Evolutionary conservation across 768 basidiomycete genomes (phyloP).

Genomic region (Suillus cothurnatus): DNA sequence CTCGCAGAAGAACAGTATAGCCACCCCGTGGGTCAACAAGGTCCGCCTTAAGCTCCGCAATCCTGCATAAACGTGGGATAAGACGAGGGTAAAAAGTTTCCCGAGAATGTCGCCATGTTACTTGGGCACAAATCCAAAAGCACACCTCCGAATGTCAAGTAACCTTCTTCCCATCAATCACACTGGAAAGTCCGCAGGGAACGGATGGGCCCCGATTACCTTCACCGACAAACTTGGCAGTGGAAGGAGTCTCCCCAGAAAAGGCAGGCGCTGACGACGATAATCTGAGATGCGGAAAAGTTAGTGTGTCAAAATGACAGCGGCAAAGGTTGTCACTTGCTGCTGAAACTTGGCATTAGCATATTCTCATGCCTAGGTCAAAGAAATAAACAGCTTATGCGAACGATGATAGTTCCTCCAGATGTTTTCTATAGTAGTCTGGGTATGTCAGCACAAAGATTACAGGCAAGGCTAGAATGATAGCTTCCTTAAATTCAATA

Average conservation of each 20-base stretch:
- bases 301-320: not conserved
- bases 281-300: not conserved
- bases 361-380: not conserved
- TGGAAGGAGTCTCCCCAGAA: not conserved
- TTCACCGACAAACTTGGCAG: not conserved
- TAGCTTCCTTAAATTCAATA: not conserved
- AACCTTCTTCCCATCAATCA: not conserved
- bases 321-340: not conserved
- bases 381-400: not conserved
- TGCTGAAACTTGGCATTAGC: not conserved
- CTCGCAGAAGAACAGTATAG: not conserved
- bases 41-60: not conserved
- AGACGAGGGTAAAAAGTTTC: not conserved
- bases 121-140: not conserved
- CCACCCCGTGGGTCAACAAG: not conserved
- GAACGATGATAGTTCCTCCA: not conserved
- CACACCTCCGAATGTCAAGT: not conserved
- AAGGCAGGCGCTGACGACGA: not conserved
- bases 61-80: not conserved
- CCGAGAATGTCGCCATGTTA: not conserved
- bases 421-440: not conserved
- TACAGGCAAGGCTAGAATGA: not conserved
- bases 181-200: not conserved
- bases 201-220: not conserved
- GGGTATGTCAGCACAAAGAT: not conserved